phyloP scores from a whole-genome alignment of 2,329 filamentous ascomycete species.

The Cercospora sp. region DNA sequence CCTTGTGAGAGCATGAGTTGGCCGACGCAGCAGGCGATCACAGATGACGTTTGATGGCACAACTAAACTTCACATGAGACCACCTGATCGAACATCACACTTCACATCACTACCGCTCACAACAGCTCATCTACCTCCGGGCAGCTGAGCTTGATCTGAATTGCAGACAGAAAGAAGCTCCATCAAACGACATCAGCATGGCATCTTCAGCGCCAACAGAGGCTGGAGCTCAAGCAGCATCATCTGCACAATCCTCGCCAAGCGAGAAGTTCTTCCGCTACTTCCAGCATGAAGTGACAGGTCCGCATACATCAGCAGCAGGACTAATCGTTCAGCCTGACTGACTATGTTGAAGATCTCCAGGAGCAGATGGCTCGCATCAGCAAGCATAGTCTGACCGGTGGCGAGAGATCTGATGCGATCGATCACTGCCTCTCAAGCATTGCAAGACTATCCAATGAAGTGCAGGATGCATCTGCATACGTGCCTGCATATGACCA shows the following conservation, averaged over 20 bases:
- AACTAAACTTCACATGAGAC: not conserved
- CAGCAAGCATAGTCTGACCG: conserved; percentile 60
- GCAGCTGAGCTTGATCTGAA: not conserved
- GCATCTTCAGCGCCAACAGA: conserved; percentile 11
- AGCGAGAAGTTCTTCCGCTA: conserved; percentile 83
- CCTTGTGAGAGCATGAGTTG: not conserved
- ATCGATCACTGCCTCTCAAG: conserved; percentile 76
- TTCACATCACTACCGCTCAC: not conserved
- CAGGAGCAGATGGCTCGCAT: conserved; percentile 74
- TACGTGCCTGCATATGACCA: conserved; percentile 89
- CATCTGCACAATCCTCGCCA: conserved; percentile 38
- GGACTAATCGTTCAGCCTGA: conserved; percentile 4
- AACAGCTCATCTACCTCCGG: not conserved
- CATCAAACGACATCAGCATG: conserved; percentile 7
- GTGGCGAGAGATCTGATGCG: conserved; percentile 75
- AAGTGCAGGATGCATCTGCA: conserved; percentile 79
- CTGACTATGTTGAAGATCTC: conserved; percentile 57
- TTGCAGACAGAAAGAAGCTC: not conserved
- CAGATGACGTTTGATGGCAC: not conserved
- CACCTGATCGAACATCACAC: not conserved
- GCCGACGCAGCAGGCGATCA: not conserved
- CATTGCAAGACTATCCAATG: conserved; percentile 77
- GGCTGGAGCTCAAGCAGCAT: conserved; percentile 2
- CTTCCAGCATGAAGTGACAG: conserved; percentile 72
- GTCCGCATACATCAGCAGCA: conserved; percentile 47